These are phyloP conservation scores for Pisolithus marmoratus DNA, from an alignment of 768 basidiomycete genomes.

Conservation along the genomic window DNA sequence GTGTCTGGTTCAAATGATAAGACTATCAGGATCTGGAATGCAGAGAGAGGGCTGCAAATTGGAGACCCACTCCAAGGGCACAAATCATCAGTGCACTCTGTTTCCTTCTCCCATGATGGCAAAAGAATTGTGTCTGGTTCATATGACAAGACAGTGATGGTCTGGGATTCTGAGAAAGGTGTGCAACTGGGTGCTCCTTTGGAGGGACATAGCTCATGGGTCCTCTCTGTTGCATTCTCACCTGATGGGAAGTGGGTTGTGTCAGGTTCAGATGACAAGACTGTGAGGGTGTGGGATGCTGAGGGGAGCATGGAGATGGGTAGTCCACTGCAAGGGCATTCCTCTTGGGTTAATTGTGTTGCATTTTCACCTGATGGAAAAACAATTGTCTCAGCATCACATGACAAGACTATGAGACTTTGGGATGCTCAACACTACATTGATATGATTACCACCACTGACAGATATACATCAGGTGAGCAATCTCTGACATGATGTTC, in stretches of 20 bases:
- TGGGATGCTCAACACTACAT: slow-evolving; percentile 17
- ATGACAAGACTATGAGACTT: slow-evolving; percentile 15
- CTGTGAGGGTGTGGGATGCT: not conserved
- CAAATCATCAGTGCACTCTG: not conserved
- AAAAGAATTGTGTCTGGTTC: slow-evolving; percentile 1
- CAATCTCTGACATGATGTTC: too few relatives aligned
- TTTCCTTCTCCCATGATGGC: not conserved
- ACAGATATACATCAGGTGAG: too few relatives aligned
- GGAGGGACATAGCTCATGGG: not conserved
- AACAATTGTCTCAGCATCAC: slow-evolving; percentile 14
- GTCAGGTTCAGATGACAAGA: not conserved
- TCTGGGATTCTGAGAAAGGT: slow-evolving; percentile 1
- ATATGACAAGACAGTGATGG: not conserved
- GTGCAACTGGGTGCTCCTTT: not conserved
- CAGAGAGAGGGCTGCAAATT: too few relatives aligned
- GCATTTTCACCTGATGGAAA: slow-evolving; percentile 10
- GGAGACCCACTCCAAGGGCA: slow-evolving; percentile 1
- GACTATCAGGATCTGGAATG: too few relatives aligned
- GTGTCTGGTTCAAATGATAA: too few relatives aligned
- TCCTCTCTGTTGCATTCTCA: slow-evolving; percentile 1
- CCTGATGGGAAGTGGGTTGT: slow-evolving; percentile 1
- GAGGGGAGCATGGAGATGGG: not conserved
- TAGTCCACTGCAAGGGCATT: not conserved
- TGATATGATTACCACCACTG: too few relatives aligned
- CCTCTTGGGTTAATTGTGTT: not conserved